Conservation (phyloP, 164 flowering plant species). For the Saururus chinensis region DNA sequence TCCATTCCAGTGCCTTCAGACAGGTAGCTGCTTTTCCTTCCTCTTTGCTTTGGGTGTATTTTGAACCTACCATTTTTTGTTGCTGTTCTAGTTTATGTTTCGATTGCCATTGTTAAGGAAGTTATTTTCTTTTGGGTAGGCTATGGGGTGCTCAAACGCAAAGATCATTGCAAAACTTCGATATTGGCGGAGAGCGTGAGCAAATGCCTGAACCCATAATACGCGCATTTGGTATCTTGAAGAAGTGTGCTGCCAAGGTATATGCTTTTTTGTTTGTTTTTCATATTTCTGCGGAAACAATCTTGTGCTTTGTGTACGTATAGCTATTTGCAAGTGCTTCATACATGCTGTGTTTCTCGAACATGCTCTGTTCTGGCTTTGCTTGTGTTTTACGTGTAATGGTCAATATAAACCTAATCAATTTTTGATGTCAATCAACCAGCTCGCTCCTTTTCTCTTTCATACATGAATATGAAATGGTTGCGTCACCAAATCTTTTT, state of each 20-base stretch:
- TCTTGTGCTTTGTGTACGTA: neutral
- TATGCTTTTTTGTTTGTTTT: neutral
- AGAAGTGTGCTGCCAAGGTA: constrained; percentile 99
- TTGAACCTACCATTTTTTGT: neutral
- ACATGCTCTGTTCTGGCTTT: too few relatives aligned
- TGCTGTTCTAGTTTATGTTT: neutral
- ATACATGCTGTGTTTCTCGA: too few relatives aligned
- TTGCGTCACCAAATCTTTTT: too few relatives aligned
- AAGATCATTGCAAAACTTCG: constrained; percentile 93
- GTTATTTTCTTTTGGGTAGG: constrained; percentile 17
- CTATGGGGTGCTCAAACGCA: constrained; percentile 99
- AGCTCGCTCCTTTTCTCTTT: neutral
- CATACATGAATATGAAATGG: neutral
- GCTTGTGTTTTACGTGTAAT: too few relatives aligned
- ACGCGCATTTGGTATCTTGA: constrained; percentile 90
- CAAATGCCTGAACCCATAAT: constrained; percentile 93
- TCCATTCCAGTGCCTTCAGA: constrained; percentile 73
- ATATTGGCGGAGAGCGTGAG: constrained; percentile 95
- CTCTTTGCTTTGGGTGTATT: neutral
- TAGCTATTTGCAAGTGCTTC: too few relatives aligned
- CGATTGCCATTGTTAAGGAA: neutral
- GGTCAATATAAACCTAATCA: too few relatives aligned
- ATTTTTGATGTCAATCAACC: too few relatives aligned
- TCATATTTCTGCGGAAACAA: neutral
- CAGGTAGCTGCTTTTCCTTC: constrained; percentile 32